These are phyloP conservation scores for Chlorella sp. DNA, from an alignment of 139 green algal genomes.

Conservation along the genomic window DNA sequence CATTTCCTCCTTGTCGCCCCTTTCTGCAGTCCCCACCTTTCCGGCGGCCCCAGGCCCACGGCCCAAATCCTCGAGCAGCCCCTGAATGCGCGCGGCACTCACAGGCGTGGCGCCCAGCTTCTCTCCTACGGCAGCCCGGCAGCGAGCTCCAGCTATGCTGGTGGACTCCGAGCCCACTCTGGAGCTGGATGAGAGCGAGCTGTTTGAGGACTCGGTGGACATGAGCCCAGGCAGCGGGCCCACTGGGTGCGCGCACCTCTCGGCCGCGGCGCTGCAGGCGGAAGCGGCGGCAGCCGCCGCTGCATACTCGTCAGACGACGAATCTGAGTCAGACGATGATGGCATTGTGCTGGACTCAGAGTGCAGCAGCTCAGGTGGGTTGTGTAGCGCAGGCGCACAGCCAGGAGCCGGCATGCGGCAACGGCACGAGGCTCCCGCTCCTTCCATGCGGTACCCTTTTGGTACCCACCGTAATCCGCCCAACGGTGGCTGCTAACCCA, in stretches of 20 bases:
- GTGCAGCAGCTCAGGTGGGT: constrained; percentile 20
- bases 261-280: not conserved
- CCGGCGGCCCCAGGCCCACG: not conserved
- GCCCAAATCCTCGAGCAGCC: not conserved
- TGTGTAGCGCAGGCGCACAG: too few relatives aligned
- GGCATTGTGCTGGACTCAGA: constrained; percentile 32
- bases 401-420: not conserved
- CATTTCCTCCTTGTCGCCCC: too few relatives aligned
- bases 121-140: not conserved
- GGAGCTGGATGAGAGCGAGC: constrained; percentile 40
- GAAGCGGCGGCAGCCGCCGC: not conserved
- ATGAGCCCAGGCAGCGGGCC: not conserved
- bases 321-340: constrained; percentile 10
- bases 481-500: not conserved
- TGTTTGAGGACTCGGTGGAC: constrained; percentile 24
- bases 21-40: too few relatives aligned
- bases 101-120: not conserved
- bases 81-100: not conserved
- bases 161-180: not conserved
- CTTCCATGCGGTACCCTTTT: not conserved
- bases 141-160: constrained; percentile 5
- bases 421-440: not conserved
- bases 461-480: not conserved
- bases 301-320: not conserved
- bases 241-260: not conserved